Evolutionary conservation across 2,329 filamentous ascomycete genomes (phyloP).

Genomic region (Orbilia javanica): DNA sequence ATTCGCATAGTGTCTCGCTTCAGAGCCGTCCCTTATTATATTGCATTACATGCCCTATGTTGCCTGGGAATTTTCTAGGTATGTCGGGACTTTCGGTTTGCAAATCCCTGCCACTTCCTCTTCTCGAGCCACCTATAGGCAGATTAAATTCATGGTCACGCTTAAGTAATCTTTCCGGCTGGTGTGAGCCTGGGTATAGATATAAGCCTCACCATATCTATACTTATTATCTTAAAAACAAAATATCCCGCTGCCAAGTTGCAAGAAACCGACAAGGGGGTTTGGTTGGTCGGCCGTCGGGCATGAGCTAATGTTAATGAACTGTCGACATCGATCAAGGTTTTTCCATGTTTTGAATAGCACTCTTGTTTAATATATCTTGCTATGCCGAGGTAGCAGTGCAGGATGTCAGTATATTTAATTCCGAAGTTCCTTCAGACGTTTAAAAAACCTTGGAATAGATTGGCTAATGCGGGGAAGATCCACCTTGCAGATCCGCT

Average conservation of each 20-base stretch:
- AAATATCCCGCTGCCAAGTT: slow-evolving; percentile 49
- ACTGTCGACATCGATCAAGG: too few species aligned
- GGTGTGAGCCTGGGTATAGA: slow-evolving; percentile 1
- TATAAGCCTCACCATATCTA: slow-evolving; percentile 23
- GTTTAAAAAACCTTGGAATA: slow-evolving; percentile 36
- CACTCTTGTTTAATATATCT: slow-evolving; percentile 26
- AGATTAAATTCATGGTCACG: slow-evolving; percentile 11
- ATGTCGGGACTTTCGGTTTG: slow-evolving; percentile 55
- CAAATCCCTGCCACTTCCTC: slow-evolving; percentile 14
- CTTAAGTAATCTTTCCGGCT: slow-evolving; percentile 54
- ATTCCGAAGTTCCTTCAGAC: slow-evolving; percentile 5
- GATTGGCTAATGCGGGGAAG: slow-evolving; percentile 52
- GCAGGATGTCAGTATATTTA: slow-evolving; percentile 12
- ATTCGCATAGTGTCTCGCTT: slow-evolving; percentile 38
- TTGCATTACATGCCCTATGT: slow-evolving; percentile 41
- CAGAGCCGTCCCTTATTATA: slow-evolving; percentile 27
- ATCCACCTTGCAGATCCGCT: slow-evolving; percentile 34
- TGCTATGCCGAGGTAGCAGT: slow-evolving; percentile 26
- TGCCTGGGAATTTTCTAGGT: slow-evolving; percentile 38
- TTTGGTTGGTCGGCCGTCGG: too few species aligned
- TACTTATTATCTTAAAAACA: slow-evolving; percentile 27
- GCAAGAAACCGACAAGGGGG: slow-evolving; percentile 6
- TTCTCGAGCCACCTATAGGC: slow-evolving; percentile 16
- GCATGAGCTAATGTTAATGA: not conserved
- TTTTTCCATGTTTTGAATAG: slow-evolving; percentile 35